Evolutionary conservation across 2,329 filamentous ascomycete genomes (phyloP).

Genomic region (Beauveria sp.): DNA sequence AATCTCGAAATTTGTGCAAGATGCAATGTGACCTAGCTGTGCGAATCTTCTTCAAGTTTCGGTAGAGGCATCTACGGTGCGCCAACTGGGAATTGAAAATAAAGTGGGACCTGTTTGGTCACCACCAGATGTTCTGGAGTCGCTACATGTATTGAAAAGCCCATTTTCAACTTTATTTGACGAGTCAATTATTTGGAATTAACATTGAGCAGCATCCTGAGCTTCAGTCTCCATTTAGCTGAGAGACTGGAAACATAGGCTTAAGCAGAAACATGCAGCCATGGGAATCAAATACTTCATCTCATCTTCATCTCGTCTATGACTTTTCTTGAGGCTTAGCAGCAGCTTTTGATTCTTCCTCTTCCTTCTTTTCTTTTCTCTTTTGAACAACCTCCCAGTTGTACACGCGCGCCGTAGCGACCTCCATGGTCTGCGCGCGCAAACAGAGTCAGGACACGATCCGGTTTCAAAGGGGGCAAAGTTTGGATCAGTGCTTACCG

Average conservation of each 20-base stretch:
- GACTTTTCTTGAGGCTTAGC: slow-evolving; percentile 31
- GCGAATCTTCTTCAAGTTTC: not conserved
- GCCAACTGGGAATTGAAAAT: not conserved
- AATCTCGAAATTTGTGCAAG: not conserved
- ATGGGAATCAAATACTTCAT: slow-evolving; percentile 7
- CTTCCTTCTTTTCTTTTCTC: slow-evolving; percentile 76
- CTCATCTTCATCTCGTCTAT: slow-evolving; percentile 14
- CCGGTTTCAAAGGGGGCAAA: not conserved
- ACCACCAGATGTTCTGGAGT: not conserved
- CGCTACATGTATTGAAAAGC: not conserved
- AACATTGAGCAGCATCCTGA: too few relatives aligned
- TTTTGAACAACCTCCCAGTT: slow-evolving; percentile 98
- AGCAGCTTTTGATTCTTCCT: slow-evolving; percentile 34
- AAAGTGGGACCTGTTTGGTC: not conserved
- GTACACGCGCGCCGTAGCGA: slow-evolving; percentile 93
- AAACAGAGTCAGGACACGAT: not conserved
- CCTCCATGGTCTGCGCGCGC: slow-evolving; percentile 74
- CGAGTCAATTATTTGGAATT: not conserved
- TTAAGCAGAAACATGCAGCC: not conserved
- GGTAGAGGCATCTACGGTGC: not conserved
- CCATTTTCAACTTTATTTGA: not conserved
- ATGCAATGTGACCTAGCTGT: not conserved
- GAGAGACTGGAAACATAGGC: not conserved
- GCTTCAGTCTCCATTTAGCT: too few relatives aligned
- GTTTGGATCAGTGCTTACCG: slow-evolving; percentile 42